These are phyloP conservation scores for Pseudocercospora cruenta DNA, from an alignment of 2,329 filamentous ascomycete genomes.

Conservation along the genomic window DNA sequence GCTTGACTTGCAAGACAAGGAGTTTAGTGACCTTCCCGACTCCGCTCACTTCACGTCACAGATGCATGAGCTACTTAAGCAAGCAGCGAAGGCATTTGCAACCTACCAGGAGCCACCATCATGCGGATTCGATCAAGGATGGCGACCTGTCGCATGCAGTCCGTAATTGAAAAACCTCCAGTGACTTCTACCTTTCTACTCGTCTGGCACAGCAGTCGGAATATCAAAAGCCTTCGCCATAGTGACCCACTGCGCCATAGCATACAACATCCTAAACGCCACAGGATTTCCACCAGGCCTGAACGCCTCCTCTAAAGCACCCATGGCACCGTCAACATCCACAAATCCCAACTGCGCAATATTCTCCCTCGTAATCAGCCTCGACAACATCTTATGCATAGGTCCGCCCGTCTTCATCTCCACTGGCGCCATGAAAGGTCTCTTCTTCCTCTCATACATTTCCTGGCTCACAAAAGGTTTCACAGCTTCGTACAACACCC, in stretches of 20 bases:
- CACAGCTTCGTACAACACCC: conserved; percentile 32
- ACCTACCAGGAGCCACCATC: not conserved
- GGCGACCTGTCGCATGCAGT: not conserved
- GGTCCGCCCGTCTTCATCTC: conserved; percentile 26
- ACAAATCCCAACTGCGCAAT: conserved; percentile 37
- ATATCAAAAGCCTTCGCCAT: conserved; percentile 13
- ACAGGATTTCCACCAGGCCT: not conserved
- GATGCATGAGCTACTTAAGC: not conserved
- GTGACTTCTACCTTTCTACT: not conserved
- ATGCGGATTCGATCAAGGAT: not conserved
- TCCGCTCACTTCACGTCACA: not conserved
- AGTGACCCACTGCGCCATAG: conserved; percentile 22
- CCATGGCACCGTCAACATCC: conserved; percentile 22
- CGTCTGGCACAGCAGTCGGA: not conserved
- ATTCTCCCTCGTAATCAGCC: conserved; percentile 31
- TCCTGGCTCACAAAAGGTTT: conserved; percentile 34
- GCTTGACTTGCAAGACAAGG: not conserved
- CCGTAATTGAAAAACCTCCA: not conserved
- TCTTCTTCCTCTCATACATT: conserved; percentile 31
- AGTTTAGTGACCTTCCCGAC: not conserved
- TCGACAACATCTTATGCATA: conserved; percentile 24
- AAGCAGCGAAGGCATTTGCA: not conserved
- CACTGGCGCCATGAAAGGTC: conserved; percentile 32
- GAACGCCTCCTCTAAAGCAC: conserved; percentile 11
- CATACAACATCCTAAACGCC: conserved; percentile 12